These are phyloP conservation scores for Thielaviopsis punctulata DNA, from an alignment of 2,329 filamentous ascomycete genomes.

Conservation along the genomic window DNA sequence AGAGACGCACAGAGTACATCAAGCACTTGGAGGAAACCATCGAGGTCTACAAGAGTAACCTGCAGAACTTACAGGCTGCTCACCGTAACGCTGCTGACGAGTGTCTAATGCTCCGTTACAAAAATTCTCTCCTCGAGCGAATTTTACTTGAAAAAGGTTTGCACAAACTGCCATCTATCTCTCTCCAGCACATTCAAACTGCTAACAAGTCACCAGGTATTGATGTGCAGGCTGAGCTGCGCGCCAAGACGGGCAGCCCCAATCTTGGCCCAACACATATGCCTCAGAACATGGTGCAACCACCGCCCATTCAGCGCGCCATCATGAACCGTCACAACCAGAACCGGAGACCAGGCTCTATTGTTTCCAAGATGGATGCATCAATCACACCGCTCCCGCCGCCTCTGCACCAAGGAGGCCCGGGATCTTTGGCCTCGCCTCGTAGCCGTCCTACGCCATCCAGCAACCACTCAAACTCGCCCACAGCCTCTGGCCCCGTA, in stretches of 20 bases:
- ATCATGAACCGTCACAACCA: slow-evolving; percentile 70
- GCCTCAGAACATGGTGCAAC: slow-evolving; percentile 51
- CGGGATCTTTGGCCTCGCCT: slow-evolving; percentile 38
- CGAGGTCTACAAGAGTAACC: slow-evolving; percentile 85
- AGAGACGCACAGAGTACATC: slow-evolving; percentile 95
- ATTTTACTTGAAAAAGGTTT: slow-evolving; percentile 91
- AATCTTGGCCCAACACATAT: slow-evolving; percentile 54
- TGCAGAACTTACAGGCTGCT: slow-evolving; percentile 82
- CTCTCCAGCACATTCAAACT: neutral
- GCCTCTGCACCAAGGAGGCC: slow-evolving; percentile 20
- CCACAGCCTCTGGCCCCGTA: slow-evolving; percentile 29
- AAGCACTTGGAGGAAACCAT: slow-evolving; percentile 97
- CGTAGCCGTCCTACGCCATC: slow-evolving; percentile 68
- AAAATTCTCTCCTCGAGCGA: slow-evolving; percentile 89
- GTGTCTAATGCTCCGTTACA: slow-evolving; percentile 94
- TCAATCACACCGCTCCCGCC: slow-evolving; percentile 29
- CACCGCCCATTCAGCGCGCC: slow-evolving; percentile 61
- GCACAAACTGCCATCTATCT: neutral
- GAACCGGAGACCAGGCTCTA: slow-evolving; percentile 52
- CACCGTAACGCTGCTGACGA: slow-evolving; percentile 91
- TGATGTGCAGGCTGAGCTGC: slow-evolving; percentile 90
- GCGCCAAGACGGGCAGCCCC: slow-evolving; percentile 79
- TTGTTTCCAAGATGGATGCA: slow-evolving; percentile 56
- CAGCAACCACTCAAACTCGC: slow-evolving; percentile 47
- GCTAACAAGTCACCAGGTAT: slow-evolving; percentile 43